Conservation (phyloP, 306 rosid species). For the Trifolium pratense region DNA sequence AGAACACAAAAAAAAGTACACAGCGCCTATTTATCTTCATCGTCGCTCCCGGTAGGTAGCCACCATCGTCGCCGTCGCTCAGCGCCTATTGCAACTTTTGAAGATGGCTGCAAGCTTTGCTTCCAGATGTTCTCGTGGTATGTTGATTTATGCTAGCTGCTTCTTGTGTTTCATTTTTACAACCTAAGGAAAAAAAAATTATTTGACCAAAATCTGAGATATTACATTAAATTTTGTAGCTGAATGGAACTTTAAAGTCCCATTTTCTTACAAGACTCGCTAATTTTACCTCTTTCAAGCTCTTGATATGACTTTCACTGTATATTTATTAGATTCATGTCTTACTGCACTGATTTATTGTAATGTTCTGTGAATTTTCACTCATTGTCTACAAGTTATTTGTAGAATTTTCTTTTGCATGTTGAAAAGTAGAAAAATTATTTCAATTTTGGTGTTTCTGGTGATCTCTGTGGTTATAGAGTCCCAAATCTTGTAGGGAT, state of each 20-base stretch:
- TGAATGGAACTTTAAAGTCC: background rate
- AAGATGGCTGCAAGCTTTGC: too few species aligned
- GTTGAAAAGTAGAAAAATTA: background rate
- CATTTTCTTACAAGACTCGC: background rate
- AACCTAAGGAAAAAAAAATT: background rate
- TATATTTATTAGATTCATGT: conserved; percentile 12
- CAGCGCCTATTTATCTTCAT: too few species aligned
- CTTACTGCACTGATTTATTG: conserved; percentile 2
- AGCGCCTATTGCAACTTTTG: too few species aligned
- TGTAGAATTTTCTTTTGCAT: conserved; percentile 3
- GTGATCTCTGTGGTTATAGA: background rate
- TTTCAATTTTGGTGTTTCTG: conserved; percentile 7
- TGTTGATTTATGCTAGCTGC: background rate
- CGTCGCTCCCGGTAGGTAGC: too few species aligned
- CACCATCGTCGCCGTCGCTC: too few species aligned
- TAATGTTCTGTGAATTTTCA: background rate
- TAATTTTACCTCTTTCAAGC: background rate
- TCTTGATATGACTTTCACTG: background rate
- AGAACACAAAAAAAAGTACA: too few species aligned
- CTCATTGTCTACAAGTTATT: conserved; percentile 3
- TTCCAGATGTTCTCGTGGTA: too few species aligned
- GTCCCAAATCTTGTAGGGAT: background rate
- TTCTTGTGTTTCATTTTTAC: conserved; percentile 15
- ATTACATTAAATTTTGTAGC: background rate
- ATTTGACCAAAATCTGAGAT: background rate